Base-by-base conservation (phyloP, 2,329 filamentous ascomycete genomes). In the Aspergillus phoenicis region DNA sequence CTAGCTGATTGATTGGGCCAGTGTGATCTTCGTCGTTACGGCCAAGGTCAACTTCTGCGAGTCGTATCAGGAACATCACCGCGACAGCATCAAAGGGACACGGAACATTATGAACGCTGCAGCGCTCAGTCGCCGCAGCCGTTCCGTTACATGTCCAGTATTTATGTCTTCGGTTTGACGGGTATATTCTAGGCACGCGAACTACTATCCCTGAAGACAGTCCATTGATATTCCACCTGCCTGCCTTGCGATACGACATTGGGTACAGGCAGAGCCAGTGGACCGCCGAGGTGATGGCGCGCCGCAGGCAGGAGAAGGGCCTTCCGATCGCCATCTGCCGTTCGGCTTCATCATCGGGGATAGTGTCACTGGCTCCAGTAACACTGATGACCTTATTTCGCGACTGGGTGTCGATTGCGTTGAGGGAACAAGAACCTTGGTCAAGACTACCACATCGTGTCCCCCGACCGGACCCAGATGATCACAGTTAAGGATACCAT, bases 311-410 rank as follows among this genome's bases (percentile, higher is more conserved):
- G 51, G 81, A 80, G 57, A 84, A 89, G 47, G 91, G 91, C 10
- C 84, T 96, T 0, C 79, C 77, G 1, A 91, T 90, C 10, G 83
- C 86, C 26, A 85, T 95, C 41, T 81, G 95, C 45, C 85, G 92
- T 3, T 88, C 91, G 1, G 91, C 92, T 96, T 96, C 71, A 86
- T 96, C 45, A 82, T 88, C 3, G 92, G 91, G 5, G 85, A 91
- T 72, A 81, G 84, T 1, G 75, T 81, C 36, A 85, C 83, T 10
- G 91, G 91, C 17, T 24, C 22, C 1, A 52, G 62, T 75, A 90
- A 88, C 72, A 91, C 86, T 0, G 91, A 96, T 70, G 92, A 96
- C 76, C 96, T 96, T 78, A 76, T 96, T 5, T 83, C 94, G 64
- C 85, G 92, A 17, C 84, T 95, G 76, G 80, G 88, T 53, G 95